phyloP scores from a whole-genome alignment of 495 filamentous ascomycete species.

The Terfezia claveryi region DNA sequence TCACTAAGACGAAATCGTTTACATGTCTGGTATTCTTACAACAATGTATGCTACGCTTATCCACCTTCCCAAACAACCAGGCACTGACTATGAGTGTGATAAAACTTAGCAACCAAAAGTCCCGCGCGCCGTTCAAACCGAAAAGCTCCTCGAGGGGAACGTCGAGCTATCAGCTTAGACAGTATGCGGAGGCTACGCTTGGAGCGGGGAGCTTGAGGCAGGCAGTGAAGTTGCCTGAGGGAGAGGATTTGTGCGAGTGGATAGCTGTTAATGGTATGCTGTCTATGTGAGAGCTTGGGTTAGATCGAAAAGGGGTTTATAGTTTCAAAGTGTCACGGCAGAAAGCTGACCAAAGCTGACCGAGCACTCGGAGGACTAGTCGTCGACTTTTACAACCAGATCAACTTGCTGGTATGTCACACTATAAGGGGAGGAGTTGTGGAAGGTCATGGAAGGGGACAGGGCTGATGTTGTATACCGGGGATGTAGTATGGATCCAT shows the following conservation, averaged over 20 bases:
- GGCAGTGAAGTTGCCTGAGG: conserved; percentile 88
- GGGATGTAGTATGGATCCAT: conserved; percentile 57
- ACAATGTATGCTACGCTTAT: too few relatives aligned
- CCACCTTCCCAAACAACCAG: too few relatives aligned
- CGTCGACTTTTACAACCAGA: conserved; percentile 99
- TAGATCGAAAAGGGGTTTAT: neutral
- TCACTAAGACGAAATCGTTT: too few relatives aligned
- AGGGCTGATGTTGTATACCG: neutral
- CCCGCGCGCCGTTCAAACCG: conserved; percentile 43
- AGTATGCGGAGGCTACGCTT: conserved; percentile 92
- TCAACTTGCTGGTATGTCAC: conserved; percentile 49
- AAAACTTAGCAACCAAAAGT: neutral
- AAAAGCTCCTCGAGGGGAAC: conserved; percentile 67
- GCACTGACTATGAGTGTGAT: too few relatives aligned
- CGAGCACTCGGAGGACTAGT: conserved; percentile 28
- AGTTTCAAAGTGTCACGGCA: neutral
- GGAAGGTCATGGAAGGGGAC: neutral
- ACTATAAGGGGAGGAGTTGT: neutral
- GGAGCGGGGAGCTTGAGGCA: conserved; percentile 88
- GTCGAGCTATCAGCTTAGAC: conserved; percentile 83
- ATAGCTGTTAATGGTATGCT: conserved; percentile 73
- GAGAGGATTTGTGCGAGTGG: conserved; percentile 95
- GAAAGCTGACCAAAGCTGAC: too few relatives aligned
- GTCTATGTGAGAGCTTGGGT: neutral
- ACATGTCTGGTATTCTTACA: too few relatives aligned